A percentile compares a stretch with the other conserved stretches of the same genome.
phyloP scores from a whole-genome alignment of 768 basidiomycete species.

The Stropharia rugosoannulata region DNA sequence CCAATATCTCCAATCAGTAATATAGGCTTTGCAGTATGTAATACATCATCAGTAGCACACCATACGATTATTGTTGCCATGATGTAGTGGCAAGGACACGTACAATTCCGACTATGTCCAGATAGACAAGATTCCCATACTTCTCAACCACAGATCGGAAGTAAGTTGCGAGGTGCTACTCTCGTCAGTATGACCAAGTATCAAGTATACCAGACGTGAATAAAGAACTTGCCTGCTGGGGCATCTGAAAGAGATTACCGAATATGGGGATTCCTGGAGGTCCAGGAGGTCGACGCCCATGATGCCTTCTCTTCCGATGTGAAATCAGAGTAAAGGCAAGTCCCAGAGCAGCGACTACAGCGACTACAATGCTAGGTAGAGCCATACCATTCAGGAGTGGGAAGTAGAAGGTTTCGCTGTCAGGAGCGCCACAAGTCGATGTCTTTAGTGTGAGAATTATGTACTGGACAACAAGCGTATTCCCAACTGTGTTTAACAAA shows the following conservation, averaged over 20 bases:
- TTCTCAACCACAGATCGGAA: background rate
- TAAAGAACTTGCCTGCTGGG: background rate
- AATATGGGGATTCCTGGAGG: background rate
- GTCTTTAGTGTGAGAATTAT: no score
- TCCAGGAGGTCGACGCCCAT: background rate
- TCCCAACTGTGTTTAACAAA: no score
- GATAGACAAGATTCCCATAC: background rate
- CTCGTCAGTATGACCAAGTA: background rate
- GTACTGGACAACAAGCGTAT: no score
- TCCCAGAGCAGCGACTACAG: no score
- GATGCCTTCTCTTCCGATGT: background rate
- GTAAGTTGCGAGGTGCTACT: background rate
- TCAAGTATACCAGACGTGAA: background rate
- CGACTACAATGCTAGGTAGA: no score
- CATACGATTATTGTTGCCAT: background rate
- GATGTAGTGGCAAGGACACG: background rate
- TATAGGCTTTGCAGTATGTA: background rate
- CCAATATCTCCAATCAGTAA: background rate
- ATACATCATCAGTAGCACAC: no score
- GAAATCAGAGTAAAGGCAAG: no score
- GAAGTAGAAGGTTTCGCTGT: no score
- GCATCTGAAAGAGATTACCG: background rate
- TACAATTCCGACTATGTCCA: background rate
- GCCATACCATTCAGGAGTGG: no score
- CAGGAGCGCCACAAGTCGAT: no score